phyloP scores from a whole-genome alignment of 192 early-diverging fungal genomes.

The Coemansia aciculifera region DNA sequence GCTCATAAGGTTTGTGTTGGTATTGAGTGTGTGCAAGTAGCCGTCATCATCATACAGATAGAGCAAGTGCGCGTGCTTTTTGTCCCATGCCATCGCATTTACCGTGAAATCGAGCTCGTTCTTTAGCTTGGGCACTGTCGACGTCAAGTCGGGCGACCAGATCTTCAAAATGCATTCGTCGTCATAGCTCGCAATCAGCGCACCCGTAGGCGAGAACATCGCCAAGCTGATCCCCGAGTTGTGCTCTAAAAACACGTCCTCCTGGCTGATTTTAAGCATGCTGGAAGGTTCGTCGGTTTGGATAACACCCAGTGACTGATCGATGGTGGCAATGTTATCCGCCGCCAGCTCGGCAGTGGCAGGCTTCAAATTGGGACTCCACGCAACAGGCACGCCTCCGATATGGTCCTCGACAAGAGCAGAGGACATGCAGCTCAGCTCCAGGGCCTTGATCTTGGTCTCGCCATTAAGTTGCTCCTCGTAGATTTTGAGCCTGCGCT shows the following conservation, averaged over 20 bases:
- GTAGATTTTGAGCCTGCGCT: slow-evolving; percentile 24
- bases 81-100: slow-evolving; percentile 53
- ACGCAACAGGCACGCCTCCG: slow-evolving; percentile 16
- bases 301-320: slow-evolving; percentile 16
- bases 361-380: slow-evolving; percentile 17
- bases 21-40: slow-evolving; percentile 49
- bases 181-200: slow-evolving; percentile 55
- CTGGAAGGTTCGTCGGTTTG: slow-evolving; percentile 29
- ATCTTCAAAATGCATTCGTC: slow-evolving; percentile 54
- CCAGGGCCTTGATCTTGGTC: slow-evolving; percentile 38
- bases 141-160: slow-evolving; percentile 46
- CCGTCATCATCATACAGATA: slow-evolving; percentile 51
- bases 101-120: slow-evolving; percentile 53
- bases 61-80: slow-evolving; percentile 45
- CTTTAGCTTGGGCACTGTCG: slow-evolving; percentile 41
- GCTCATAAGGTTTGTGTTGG: slow-evolving; percentile 47
- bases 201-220: slow-evolving; percentile 42
- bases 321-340: slow-evolving; percentile 2
- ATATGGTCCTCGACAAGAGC: slow-evolving; percentile 52
- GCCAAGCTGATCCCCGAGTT: slow-evolving; percentile 49
- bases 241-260: slow-evolving; percentile 56
- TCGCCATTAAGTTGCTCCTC: slow-evolving; percentile 44
- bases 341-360: background rate
- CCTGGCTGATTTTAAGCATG: slow-evolving; percentile 49
- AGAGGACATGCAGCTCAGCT: slow-evolving; percentile 4